Base-by-base conservation (phyloP, 768 basidiomycete genomes). In the Lactifluus piperatus region DNA sequence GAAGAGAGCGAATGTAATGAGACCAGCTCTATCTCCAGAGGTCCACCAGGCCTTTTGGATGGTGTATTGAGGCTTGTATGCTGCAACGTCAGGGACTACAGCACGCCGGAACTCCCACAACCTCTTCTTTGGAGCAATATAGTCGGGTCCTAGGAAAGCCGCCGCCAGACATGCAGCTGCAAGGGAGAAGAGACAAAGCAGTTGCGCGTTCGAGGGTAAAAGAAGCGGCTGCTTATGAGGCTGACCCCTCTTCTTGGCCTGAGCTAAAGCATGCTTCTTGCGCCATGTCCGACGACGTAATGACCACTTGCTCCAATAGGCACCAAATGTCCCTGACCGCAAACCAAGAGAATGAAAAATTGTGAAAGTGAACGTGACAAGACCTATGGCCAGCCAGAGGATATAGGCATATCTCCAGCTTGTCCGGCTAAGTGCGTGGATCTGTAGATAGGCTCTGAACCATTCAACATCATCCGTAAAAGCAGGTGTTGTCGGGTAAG, bases 21-120 rank as follows among this genome's bases (percentile, higher is more conserved):
- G 73, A 0, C 89, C 88, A 20, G 80, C 77, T 32, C 88, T 72
- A 18, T 76, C 78, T n/a, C 81, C 83, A 1, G 81, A 76, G 0
- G 85, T 83, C 89, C 89, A 91, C 71, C 81, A 81, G 0, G 82
- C 76, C 68, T 87, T 88, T 47, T 67, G 63, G 57, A 91, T 85
- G 18, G 82, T 84, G 68, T 81, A 80, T 62, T 79, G 76, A 4
- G 84, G 79, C 37, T 75, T 71, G 56, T 65, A 76, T 51, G 67
- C 74, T 49, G 65, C 67, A 64, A 73, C 77, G 4, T 67, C 67
- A 11, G 72, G 71, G 3, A 69, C 63, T 41, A 72, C 74, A 2
- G 39, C 32, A 20, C 61, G 55, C 29, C 64, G 61, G 36, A 78
- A 68, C 57, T 76, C 72, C 75, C 81, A 81, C 1, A 81, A 64